Base-by-base conservation (phyloP, 2,329 filamentous ascomycete genomes). In the Volutella citrinella region DNA sequence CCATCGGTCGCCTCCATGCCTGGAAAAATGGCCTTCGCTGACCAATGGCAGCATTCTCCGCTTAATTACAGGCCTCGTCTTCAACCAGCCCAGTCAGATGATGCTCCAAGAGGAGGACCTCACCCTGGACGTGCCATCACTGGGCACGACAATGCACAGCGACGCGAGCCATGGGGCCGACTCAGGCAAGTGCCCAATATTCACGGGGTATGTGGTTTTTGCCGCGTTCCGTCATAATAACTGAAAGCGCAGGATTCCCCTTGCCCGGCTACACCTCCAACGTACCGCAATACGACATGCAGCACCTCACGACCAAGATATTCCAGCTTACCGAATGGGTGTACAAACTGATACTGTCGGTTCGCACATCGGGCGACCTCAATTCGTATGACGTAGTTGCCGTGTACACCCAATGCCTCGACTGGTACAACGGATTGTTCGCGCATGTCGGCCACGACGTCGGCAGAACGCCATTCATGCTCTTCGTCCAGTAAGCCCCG, bases 261-360 rank as follows among this genome's bases (percentile, higher is more conserved):
- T n/a, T n/a, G n/a, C n/a, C n/a, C n/a, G n/a, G n/a, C n/a, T n/a
- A 30, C 21, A 18, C 30, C 7, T 11, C 19, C 27, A 15, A 12
- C 10, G 30, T 27, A 11, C 33, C 30, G 10, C 36, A 27, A 7
- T 9, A 17, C 19, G 27, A 23, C 10, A 19, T 35, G 3, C 34
- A 43, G 17, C 11, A 27, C n/a, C 30, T 40, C 9, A 20, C 33
- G 5, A 30, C 36, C 10, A 46, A 38, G 16, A 42, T 43, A 10
- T 43, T 43, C 22, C 43, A 43, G 19, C 43, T 46, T 19, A 40
- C 36, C 11, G 40, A 46, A 19, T 43, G 43, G 40, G 40, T 46
- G 5, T 32, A 40, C 30, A 46, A 38, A 15, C 12, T 34, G 7
- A 27, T 38, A 5, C 11, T 10, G 4, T 19, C 17, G 7, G 17